Base-by-base conservation (phyloP, 1,139 yeast species). In the Candida sanyaensis region DNA sequence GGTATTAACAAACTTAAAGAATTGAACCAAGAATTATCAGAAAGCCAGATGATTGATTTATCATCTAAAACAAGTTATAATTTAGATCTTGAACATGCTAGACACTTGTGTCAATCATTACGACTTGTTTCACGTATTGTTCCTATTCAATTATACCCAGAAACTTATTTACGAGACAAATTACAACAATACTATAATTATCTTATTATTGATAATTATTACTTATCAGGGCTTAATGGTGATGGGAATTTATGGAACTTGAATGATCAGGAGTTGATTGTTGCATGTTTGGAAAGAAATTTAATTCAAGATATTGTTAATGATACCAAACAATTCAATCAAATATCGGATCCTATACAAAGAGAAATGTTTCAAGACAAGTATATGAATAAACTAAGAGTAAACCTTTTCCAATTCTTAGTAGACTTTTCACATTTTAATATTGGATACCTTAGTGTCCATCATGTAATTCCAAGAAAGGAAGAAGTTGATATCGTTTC, bases 221-320 rank as follows among this genome's bases (percentile, higher is more conserved):
- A 72, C 53, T 58, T 83, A 21, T 48, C 69, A 13, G 79, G 78
- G 1, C 55, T 68, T 34, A 71, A 71, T 49, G 64, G 69, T 2
- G 60, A 60, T n/a, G 83, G 83, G 1, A 79, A 78, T 44, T 59
- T 82, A 1, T 77, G 83, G 78, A 62, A 69, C 43, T 59, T 82
- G 44, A 58, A 66, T 12, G 61, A 65, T 30, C 68, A 68, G 50
- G 86, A 82, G 55, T 58, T 81, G 32, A 53, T 80, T 1, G 53
- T 63, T 32, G 75, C 81, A 2, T 77, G 83, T 52, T 55, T 80
- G 37, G 83, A 79, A 51, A 67, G 87, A 41, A 79, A 80, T 21
- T 59, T 82, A 46, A 62, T 80, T 3, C 44, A 48, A 2, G 67
- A 69, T 49, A 48, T 69, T 31, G 58, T 60, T 28, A 41, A 47